Percentiles rank a stretch among this genome's conserved stretches.
phyloP scores from a whole-genome alignment of 768 basidiomycete genomes.

The Agaricus sinodeliciosus region DNA sequence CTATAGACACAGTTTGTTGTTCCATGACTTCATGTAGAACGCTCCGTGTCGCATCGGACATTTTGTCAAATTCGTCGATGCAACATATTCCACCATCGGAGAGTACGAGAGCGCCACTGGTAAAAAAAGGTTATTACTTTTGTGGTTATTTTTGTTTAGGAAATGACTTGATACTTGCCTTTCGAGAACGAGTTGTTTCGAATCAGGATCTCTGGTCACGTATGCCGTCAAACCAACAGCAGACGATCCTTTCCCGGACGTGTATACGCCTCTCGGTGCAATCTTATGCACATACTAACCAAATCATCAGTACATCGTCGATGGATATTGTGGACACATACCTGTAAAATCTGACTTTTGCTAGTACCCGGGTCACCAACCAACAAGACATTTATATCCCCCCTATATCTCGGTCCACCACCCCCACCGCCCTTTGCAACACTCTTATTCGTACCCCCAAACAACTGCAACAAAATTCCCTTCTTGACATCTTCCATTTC shows the following conservation, averaged over 20 bases:
- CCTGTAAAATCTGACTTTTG: conserved; percentile 94
- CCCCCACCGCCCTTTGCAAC: conserved; percentile 90
- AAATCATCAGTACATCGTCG: neutral
- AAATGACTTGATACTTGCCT: conserved; percentile 45
- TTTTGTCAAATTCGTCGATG: conserved; percentile 99
- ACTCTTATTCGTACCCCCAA: conserved; percentile 97
- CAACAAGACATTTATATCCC: conserved; percentile 95
- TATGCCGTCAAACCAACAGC: conserved; percentile 99
- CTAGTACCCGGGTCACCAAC: conserved; percentile 97
- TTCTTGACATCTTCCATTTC: conserved; percentile 99
- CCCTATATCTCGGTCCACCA: conserved; percentile 93
- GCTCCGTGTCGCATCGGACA: conserved; percentile 96
- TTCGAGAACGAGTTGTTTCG: conserved; percentile 95
- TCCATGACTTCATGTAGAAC: conserved; percentile 99
- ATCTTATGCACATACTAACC: conserved; percentile 96
- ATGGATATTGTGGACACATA: conserved; percentile 22
- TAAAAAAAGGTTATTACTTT: no score
- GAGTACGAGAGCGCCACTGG: conserved; percentile 86
- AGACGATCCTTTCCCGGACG: conserved; percentile 96
- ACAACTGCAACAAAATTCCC: conserved; percentile 91
- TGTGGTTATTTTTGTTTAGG: no score
- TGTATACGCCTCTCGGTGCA: conserved; percentile 94
- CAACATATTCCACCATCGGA: conserved; percentile 98
- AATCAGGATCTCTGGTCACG: conserved; percentile 96
- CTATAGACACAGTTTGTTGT: conserved; percentile 99